Base-by-base conservation (phyloP, 148 eudicot species). In the Silene latifolia region DNA sequence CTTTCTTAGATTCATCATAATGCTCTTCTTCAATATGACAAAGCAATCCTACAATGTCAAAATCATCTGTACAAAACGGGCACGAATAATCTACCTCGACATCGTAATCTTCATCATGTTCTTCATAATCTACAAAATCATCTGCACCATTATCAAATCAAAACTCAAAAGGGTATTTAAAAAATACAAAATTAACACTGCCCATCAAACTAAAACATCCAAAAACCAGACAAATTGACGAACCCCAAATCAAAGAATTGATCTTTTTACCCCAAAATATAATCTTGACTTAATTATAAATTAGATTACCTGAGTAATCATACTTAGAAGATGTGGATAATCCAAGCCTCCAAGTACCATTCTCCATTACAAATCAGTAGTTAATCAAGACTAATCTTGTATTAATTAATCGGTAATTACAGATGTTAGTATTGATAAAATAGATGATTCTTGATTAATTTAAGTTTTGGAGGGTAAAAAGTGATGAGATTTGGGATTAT, bases 11-110 rank as follows among this genome's bases (percentile, higher is more conserved):
- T 73, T 89, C 89, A 78, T 78, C 59, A 58, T 73, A 81, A 81
- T 89, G 93, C 58, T 79, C 87, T 63, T 86, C 85, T 62, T 86
- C 91, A 65, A 89, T 86, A 69, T 89, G 93, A 80, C 89, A 86
- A 67, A 86, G 88, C 54, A 89, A 76, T 58, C 89, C 93, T 13
- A 89, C 82, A 7, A 89, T 85, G 73, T 89, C 89, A 72, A 86
- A 89, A 57, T 86, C 82, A 32, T 88, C 93, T 5, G 72, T 44
- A 80, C 93, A 88, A 85, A 88, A 89, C 0, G 93, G 91, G 74
- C 93, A 89, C 9, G 81, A 69, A 74, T 78, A 83, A 74, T 87
- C 91, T 7, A 71, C 79, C 27, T 73, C 84, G 4, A 83, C 84
- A 19, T 77, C 87, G 29, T 72, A 82, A 14, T 86, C 91, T 17